Evolutionary conservation across 1,284 basidiomycete genomes (phyloP), one percentile per base, ranked within the genome.

Genomic region (Ceratobasidium sp.): DNA sequence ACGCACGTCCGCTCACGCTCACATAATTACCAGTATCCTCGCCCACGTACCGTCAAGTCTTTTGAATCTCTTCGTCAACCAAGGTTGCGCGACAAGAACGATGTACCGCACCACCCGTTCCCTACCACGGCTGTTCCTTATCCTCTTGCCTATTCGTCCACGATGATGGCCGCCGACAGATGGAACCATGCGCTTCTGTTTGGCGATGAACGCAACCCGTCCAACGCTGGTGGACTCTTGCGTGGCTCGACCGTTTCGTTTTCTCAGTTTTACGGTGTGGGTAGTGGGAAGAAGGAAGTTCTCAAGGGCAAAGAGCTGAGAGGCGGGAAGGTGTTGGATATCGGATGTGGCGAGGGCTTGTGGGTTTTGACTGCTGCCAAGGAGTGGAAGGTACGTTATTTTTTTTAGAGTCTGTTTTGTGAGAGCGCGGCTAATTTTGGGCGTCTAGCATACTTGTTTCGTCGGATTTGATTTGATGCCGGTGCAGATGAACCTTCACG

Each of bases 251-350:
- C 73, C 3, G 73, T 75, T 28, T 65, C 73, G 17, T 75, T 75
- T 56, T 75, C 73, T n/a, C 73, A 75, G 48, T 75, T 75, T 65
- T 75, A 75, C 44, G 73, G 73, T 26, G 73, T 75, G 17, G 73
- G 70, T 20, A 75, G 73, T 50, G 73, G 73, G 20, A 75, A 52
- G 73, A 75, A 75, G 40, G 73, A 75, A 38, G 61, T 65, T 20
- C 48, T 75, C 33, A 75, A 75, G 23, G 73, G 73, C 20, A 64
- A 33, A 48, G 73, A 75, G 52, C 50, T 75, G 26, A 64, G 73
- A 38, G 73, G 73, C 56, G 73, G 73, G 9, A 65, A 65, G 28
- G 73, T 75, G 28, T 38, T 75, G 5, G 73, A 75, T 40, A 28
- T 75, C 33, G 73, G 73, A 26, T 75, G 73, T 44, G 73, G 73